phyloP scores from a whole-genome alignment of 768 basidiomycete species.

The Steccherinum ochraceum region DNA sequence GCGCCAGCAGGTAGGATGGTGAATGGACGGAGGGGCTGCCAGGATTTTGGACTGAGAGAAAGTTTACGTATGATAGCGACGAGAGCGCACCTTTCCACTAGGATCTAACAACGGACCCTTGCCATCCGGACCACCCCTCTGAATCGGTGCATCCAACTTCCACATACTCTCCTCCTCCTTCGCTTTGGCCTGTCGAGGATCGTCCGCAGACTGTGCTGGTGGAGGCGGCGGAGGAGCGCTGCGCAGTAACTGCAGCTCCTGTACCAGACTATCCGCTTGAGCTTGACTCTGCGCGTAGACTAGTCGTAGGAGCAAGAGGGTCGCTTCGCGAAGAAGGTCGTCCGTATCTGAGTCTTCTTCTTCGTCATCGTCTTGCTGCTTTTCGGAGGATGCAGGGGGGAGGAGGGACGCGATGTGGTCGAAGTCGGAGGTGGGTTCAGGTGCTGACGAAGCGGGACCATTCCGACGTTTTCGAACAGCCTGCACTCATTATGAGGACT shows the following conservation, averaged over 20 bases:
- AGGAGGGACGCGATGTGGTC: constrained; percentile 63
- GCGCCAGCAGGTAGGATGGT: constrained; percentile 78
- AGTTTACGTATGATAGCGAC: no score
- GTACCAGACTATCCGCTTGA: constrained; percentile 59
- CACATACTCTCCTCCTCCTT: constrained; percentile 53
- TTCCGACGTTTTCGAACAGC: constrained; percentile 48
- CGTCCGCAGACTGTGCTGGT: constrained; percentile 21
- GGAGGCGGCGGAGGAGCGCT: constrained; percentile 44
- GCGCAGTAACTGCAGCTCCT: constrained; percentile 67
- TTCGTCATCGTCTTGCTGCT: constrained; percentile 29
- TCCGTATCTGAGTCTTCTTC: constrained; percentile 56
- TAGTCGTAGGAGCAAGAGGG: constrained; percentile 66
- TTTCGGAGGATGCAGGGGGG: constrained; percentile 20
- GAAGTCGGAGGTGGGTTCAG: constrained; percentile 40
- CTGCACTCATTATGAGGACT: constrained; percentile 23
- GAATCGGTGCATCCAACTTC: constrained; percentile 57
- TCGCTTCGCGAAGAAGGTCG: constrained; percentile 59
- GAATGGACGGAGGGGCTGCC: constrained; percentile 83
- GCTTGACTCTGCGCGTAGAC: constrained; percentile 63
- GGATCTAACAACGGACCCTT: constrained; percentile 68
- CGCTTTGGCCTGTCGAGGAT: constrained; percentile 33
- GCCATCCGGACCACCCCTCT: constrained; percentile 29
- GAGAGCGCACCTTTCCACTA: constrained; percentile 60
- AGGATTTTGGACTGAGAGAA: neutral
- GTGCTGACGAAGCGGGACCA: constrained; percentile 28